phyloP scores from a whole-genome alignment of 441 rosid genomes.

The Gossypium trilobum region DNA sequence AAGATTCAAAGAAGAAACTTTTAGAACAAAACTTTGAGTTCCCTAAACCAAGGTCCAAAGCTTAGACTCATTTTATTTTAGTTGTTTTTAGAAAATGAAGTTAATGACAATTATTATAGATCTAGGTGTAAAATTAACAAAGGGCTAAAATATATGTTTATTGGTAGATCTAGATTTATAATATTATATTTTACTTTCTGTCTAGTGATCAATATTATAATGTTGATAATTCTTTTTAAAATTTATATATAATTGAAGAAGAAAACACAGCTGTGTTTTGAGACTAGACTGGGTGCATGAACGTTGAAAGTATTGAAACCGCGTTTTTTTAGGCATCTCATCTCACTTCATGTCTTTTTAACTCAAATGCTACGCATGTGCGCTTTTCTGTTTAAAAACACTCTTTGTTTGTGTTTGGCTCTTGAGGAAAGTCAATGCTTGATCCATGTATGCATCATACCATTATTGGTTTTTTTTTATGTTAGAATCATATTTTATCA shows the following conservation, averaged over 20 bases:
- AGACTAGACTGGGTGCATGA: constrained; percentile 23
- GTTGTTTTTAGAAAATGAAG: background rate
- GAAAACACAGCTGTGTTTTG: constrained; percentile 23
- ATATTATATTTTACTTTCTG: constrained; percentile 16
- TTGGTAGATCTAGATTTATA: constrained; percentile 39
- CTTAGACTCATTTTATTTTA: constrained; percentile 16
- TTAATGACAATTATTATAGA: constrained; percentile 31
- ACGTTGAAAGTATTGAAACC: constrained; percentile 38
- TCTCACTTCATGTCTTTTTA: background rate
- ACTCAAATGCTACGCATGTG: constrained; percentile 5
- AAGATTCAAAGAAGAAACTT: constrained; percentile 34
- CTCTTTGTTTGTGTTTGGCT: background rate
- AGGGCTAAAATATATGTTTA: constrained; percentile 26
- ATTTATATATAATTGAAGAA: background rate
- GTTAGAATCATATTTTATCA: no score
- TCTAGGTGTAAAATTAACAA: constrained; percentile 29
- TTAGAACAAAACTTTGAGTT: constrained; percentile 18
- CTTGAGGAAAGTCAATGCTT: constrained; percentile 18
- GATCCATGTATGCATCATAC: constrained; percentile 2
- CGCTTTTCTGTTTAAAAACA: background rate
- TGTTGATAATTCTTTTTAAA: background rate
- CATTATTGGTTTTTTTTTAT: background rate
- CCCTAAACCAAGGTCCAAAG: constrained; percentile 21
- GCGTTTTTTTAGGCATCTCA: constrained; percentile 26
- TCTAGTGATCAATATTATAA: constrained; percentile 22